Evolutionary conservation across 805 yeast species (phyloP), one percentile per base, ranked within the genome.

Genomic region (Candida loeiensis): DNA sequence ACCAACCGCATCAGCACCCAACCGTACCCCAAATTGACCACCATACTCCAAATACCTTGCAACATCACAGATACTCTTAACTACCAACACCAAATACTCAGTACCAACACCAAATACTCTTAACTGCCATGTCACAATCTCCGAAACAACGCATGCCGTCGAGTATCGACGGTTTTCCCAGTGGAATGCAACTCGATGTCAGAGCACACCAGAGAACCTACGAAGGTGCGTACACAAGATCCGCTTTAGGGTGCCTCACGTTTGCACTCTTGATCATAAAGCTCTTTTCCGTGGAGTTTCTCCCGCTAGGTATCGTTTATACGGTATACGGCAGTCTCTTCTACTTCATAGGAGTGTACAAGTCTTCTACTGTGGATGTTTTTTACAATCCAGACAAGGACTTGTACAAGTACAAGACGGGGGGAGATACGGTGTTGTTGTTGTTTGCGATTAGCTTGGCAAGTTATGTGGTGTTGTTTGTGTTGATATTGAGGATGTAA

Each of bases 141-240:
- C 15, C 21, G 6, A 21, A 21, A 20, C 50, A 47, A 25, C 45
- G 69, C 22, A 45, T 52, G 5, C 64, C 67, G 4, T 63, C 71
- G 1, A 37, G 63, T 15, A 48, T 69, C 9, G 68, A 66, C 34
- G 53, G 65, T 12, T 60, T 73, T 3, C 57, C 68, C 27, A 60
- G 58, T 4, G 59, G 56, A 5, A 66, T 65, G 39, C 69, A 71
- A 48, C 57, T 76, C 18, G 82, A 77, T 46, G 67, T 77, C 2
- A 47, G 82, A 49, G 93, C 91, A 0, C 83, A 82, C 50, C 93
- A 85, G 59, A 60, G 95, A 41, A 85, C 95, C 0, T 85, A 84
- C 52, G 93, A 85, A 54, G 95, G 95, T 0, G 90, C 95, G 1
- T 85, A 86, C 53, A 69, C 82, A 18, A 61, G 95, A 38, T 77